A percentile compares a stretch with the other conserved stretches of the same genome.
phyloP scores from a whole-genome alignment of 768 basidiomycete genomes.

The Naganishia onofrii region DNA sequence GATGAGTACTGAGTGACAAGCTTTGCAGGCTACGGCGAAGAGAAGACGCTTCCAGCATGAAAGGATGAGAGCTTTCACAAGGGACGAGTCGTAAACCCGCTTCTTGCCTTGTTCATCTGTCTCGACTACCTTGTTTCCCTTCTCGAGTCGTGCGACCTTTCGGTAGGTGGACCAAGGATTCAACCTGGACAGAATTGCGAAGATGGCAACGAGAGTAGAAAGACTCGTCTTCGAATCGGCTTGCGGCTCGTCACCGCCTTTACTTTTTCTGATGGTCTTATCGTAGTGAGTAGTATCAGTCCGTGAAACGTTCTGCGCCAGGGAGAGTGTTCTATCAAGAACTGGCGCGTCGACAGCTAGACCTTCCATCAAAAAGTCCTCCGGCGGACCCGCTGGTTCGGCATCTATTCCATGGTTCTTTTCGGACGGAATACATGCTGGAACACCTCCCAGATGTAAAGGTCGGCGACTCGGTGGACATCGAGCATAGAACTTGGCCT shows the following conservation, averaged over 20 bases:
- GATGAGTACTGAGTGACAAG: background rate
- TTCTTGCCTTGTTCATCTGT: background rate
- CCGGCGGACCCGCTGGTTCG: too few relatives aligned
- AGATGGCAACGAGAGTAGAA: background rate
- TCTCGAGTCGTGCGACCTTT: background rate
- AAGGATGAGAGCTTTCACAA: background rate
- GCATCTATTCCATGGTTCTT: too few relatives aligned
- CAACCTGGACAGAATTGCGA: background rate
- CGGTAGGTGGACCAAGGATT: background rate
- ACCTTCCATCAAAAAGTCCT: background rate
- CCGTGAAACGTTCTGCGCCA: background rate
- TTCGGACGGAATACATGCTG: background rate
- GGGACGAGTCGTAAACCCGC: background rate
- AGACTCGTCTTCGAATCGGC: background rate
- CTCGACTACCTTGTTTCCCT: background rate
- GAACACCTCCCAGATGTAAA: background rate
- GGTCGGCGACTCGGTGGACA: constrained; percentile 18
- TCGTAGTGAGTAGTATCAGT: too few relatives aligned
- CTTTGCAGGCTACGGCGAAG: background rate
- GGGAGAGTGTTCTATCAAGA: background rate
- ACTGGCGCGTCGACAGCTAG: background rate
- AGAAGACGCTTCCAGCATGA: background rate
- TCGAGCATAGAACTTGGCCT: constrained; percentile 23
- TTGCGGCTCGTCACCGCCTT: background rate
- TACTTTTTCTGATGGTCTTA: background rate